Conservation (phyloP, 2,329 filamentous ascomycete genomes). For the Trichoderma sp. region DNA sequence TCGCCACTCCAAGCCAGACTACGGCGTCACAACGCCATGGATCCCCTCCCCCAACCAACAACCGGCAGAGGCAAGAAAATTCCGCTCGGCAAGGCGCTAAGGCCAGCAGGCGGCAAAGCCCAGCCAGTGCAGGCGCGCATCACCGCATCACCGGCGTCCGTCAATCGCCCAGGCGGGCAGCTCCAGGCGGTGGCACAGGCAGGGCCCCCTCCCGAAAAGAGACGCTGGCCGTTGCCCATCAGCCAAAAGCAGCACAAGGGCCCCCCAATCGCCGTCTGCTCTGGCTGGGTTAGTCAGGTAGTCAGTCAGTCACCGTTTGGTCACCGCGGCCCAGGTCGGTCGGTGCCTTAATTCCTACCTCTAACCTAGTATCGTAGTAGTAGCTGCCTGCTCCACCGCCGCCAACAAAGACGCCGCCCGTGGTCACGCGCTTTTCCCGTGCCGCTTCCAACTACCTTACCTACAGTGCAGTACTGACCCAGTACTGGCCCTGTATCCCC, state of each 20-base stretch:
- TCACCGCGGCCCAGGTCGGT: background rate
- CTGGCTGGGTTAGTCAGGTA: too few relatives aligned
- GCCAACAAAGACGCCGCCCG: slow-evolving; percentile 34
- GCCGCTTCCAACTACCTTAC: slow-evolving; percentile 35
- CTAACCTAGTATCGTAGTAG: too few relatives aligned
- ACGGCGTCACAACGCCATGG: background rate
- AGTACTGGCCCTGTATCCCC: slow-evolving; percentile 30
- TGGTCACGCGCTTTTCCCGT: slow-evolving; percentile 46
- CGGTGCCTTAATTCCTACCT: too few relatives aligned
- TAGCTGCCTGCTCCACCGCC: slow-evolving; percentile 20
- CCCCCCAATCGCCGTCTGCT: too few relatives aligned
- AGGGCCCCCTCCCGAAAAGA: slow-evolving; percentile 10
- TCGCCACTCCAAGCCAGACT: background rate
- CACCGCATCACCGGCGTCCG: background rate
- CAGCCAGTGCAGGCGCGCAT: background rate
- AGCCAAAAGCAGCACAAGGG: background rate
- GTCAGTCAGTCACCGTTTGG: too few relatives aligned
- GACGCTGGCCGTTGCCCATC: background rate
- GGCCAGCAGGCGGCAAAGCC: slow-evolving; percentile 2
- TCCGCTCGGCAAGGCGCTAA: slow-evolving; percentile 19
- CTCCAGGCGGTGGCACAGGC: slow-evolving; percentile 19
- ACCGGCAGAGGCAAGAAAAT: slow-evolving; percentile 14
- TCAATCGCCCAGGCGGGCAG: slow-evolving; percentile 4
- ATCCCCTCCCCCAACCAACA: background rate
- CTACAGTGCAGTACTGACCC: too few relatives aligned